phyloP scores from a whole-genome alignment of 1,284 basidiomycete genomes.

The Boletellus sp. region DNA sequence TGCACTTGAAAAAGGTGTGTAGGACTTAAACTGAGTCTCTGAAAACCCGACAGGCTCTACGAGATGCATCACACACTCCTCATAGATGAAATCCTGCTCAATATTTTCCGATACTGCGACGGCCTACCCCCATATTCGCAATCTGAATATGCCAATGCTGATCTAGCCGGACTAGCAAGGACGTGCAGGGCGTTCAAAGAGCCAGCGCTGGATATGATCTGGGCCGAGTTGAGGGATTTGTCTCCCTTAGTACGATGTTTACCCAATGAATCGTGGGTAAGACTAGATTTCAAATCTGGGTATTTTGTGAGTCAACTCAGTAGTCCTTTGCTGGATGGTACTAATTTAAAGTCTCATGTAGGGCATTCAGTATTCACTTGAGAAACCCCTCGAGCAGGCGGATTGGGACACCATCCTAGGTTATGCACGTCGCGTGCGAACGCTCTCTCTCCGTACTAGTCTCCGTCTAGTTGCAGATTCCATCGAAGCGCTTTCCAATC shows the following conservation, averaged over 20 bases:
- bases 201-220: slow-evolving; percentile 12
- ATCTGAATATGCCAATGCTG: too few relatives aligned
- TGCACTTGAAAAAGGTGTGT: too few relatives aligned
- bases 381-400: too few relatives aligned
- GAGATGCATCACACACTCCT: slow-evolving; percentile 10
- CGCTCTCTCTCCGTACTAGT: too few relatives aligned
- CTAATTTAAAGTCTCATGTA: too few relatives aligned
- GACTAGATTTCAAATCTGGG: too few relatives aligned
- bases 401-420: too few relatives aligned
- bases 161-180: slow-evolving; percentile 8
- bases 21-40: too few relatives aligned
- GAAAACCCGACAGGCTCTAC: too few relatives aligned
- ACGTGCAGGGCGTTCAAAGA: slow-evolving; percentile 17
- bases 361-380: too few relatives aligned
- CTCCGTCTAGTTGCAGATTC: too few relatives aligned
- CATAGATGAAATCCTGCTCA: slow-evolving; percentile 14
- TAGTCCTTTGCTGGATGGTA: too few relatives aligned
- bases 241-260: slow-evolving; percentile 16
- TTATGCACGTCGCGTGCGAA: background rate
- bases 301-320: background rate
- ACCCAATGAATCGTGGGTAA: background rate
- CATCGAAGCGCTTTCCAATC: background rate
- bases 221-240: slow-evolving; percentile 6
- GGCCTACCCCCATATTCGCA: background rate
- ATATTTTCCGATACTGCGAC: slow-evolving; percentile 5